Evolutionary conservation across 306 rosid species (phyloP), one percentile per base, ranked within the genome.

Genomic region (Cotoneaster glaucophyllus): DNA sequence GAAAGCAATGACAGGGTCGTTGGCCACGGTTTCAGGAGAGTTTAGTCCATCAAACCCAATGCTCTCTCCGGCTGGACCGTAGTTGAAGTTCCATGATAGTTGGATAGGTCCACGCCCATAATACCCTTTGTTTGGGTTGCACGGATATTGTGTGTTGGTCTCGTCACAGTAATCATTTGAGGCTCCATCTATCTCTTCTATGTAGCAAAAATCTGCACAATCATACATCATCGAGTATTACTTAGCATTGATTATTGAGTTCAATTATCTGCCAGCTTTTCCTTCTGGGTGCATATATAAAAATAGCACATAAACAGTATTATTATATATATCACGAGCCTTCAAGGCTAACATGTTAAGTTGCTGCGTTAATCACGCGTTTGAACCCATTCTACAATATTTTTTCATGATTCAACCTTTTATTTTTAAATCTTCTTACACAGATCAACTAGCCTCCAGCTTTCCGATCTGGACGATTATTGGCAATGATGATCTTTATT

Each of bases 71-170:
- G 94, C 93, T 0, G 93, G 89, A 3, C 97, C 96, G 3, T 94
- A 94, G 76, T 94, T 94, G 85, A 70, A 88, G 88, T 94, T 94
- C 98, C 97, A 94, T 0, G 98, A 91, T 28, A 91, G 83, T 65
- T 93, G 96, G 73, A 93, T 82, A 0, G 98, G 98, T 45, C 98
- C 98, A 1, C 98, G 89, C 0, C 98, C 98, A 13, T 66, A 90
- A 82, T 94, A 94, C 0, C 90, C 90, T 65, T 94, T 94, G 82
- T 64, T 76, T 2, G 95, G 87, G 25, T 39, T 78, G 83, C 98
- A 94, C 0, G 94, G 97, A 73, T 84, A 88, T 41, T 88, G 57
- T 0, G 88, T 94, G 85, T 77, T 85, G 8, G 0, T 75, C 77
- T 90, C 96, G 8, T 91, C 98, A 8, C 97, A 91, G 9, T 94